phyloP scores from a whole-genome alignment of 1,284 basidiomycete genomes.

The Ceratobasidium theobromae region DNA sequence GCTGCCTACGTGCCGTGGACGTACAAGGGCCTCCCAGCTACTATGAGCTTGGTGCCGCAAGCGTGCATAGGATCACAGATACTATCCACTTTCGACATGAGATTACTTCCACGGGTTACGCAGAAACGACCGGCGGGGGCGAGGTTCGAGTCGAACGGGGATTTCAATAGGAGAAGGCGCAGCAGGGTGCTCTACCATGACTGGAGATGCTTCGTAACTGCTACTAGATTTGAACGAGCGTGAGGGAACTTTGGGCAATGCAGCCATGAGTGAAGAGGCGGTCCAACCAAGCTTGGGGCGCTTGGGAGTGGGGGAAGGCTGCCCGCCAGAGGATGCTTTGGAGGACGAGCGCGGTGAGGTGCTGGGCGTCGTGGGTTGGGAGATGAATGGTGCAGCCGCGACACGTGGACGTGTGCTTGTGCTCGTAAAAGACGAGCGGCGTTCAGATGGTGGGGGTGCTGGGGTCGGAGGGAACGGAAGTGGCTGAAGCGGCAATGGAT shows the following conservation, averaged over 20 bases:
- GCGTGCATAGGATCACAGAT: constrained; percentile 30
- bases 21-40: constrained; percentile 15
- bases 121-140: constrained; percentile 29
- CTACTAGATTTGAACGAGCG: constrained; percentile 20
- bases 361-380: constrained; percentile 17
- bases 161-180: constrained; percentile 7
- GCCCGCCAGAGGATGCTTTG: not conserved
- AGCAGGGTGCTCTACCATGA: constrained; percentile 10
- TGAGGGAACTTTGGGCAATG: constrained; percentile 15
- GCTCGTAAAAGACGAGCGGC: constrained; percentile 28
- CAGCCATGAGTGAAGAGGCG: constrained; percentile 24
- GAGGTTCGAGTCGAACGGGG: constrained; percentile 9
- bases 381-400: constrained; percentile 18
- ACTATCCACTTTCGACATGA: not conserved
- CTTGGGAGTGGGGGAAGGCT: constrained; percentile 19
- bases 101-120: constrained; percentile 29
- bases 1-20: constrained; percentile 25
- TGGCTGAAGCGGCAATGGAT: constrained; percentile 12
- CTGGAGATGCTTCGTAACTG: constrained; percentile 14
- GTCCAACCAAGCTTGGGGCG: constrained; percentile 29
- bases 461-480: constrained; percentile 21
- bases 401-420: constrained; percentile 13
- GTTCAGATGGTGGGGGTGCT: constrained; percentile 23
- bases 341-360: not conserved
- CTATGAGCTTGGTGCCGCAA: constrained; percentile 4